Conservation (phyloP, 2,329 filamentous ascomycete species). For the Colletotrichum noveboracense region DNA sequence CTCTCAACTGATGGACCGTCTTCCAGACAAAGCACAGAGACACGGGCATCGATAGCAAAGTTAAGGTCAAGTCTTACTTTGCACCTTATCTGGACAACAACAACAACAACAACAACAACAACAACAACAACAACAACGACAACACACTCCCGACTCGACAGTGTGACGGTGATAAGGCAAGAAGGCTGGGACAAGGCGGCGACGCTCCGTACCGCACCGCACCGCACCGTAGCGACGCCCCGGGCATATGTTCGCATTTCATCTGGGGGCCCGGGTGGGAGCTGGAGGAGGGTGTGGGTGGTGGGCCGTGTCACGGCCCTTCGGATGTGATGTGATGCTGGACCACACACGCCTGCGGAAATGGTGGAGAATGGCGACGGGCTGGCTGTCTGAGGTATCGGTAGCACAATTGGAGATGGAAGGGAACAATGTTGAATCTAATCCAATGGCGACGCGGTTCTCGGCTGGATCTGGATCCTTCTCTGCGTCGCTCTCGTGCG, state of each 20-base stretch:
- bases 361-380: not conserved
- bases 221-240: not conserved
- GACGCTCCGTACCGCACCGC: not conserved
- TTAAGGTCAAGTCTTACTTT: not conserved
- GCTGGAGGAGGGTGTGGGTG: not conserved
- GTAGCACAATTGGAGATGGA: too few species aligned
- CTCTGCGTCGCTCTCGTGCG: not conserved
- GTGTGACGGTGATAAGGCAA: not conserved
- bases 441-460: not conserved
- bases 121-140: not conserved
- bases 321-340: not conserved
- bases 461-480: not conserved
- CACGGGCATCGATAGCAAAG: not conserved
- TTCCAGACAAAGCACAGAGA: too few species aligned
- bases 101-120: too few species aligned
- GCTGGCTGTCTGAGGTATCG: not conserved
- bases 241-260: not conserved
- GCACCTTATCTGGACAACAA: not conserved
- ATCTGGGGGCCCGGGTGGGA: not conserved
- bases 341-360: not conserved
- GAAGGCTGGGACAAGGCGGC: not conserved
- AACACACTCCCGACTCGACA: not conserved
- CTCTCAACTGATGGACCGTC: too few species aligned
- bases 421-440: not conserved
- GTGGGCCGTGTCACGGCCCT: constrained; percentile 11